Evolutionary conservation across 768 basidiomycete species (phyloP).

Genomic region (Cyclocybe cylindracea): DNA sequence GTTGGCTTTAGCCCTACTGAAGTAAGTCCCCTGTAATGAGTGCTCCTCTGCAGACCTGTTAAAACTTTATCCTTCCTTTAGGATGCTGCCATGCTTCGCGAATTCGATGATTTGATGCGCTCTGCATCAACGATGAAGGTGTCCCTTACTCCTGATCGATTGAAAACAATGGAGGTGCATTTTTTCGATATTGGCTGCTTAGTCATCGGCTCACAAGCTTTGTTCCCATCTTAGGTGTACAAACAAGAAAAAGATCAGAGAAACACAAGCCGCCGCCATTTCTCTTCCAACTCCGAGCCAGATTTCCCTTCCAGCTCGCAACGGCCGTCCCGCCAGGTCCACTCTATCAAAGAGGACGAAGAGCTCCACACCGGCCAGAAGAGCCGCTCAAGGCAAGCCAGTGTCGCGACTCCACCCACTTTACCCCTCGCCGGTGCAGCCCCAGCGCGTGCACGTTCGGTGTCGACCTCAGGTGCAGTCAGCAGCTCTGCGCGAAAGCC

Average conservation of each 20-base stretch:
- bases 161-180: slow-evolving; percentile 91
- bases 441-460: slow-evolving; percentile 37
- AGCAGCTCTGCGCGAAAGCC: slow-evolving; percentile 26
- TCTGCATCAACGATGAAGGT: slow-evolving; percentile 93
- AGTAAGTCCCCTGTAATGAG: slow-evolving; percentile 25
- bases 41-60: slow-evolving; percentile 6
- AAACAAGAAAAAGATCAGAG: slow-evolving; percentile 72
- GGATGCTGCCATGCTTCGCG: slow-evolving; percentile 63
- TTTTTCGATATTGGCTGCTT: slow-evolving; percentile 23
- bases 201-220: slow-evolving; percentile 32
- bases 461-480: slow-evolving; percentile 39
- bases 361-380: slow-evolving; percentile 43
- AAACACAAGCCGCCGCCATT: slow-evolving; percentile 36
- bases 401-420: slow-evolving; percentile 42
- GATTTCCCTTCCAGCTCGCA: slow-evolving; percentile 35
- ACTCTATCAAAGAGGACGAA: slow-evolving; percentile 70
- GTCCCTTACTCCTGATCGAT: slow-evolving; percentile 90
- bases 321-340: slow-evolving; percentile 53
- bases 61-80: slow-evolving; percentile 27
- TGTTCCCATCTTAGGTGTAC: slow-evolving; percentile 51
- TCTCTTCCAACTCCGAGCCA: slow-evolving; percentile 33
- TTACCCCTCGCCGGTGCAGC: slow-evolving; percentile 30
- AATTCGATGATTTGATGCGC: slow-evolving; percentile 93
- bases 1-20: slow-evolving; percentile 32
- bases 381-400: slow-evolving; percentile 47